Evolutionary conservation across 1,284 basidiomycete genomes (phyloP).

Genomic region (Heterobasidion occidentale): DNA sequence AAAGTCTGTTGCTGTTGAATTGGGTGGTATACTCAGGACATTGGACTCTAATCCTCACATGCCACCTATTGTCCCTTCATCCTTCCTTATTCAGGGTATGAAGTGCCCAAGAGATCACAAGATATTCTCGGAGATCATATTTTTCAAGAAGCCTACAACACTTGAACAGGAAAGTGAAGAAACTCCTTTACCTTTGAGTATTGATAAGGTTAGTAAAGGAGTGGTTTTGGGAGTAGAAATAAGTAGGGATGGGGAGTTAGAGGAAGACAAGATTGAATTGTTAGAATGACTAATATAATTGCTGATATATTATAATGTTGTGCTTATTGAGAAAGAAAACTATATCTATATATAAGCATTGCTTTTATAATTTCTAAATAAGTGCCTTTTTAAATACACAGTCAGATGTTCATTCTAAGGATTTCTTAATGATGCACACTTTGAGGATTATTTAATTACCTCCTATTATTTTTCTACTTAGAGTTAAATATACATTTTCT

Average conservation of each 20-base stretch:
- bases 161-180: neutral
- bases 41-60: neutral
- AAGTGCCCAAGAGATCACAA: neutral
- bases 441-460: too few relatives aligned
- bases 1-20: neutral
- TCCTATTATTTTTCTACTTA: too few relatives aligned
- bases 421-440: too few relatives aligned
- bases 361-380: too few relatives aligned
- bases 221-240: neutral
- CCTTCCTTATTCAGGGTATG: neutral
- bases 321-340: too few relatives aligned
- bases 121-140: neutral
- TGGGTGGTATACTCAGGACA: neutral
- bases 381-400: too few relatives aligned
- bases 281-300: too few relatives aligned
- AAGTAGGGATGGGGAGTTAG: conserved; percentile 46
- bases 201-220: neutral
- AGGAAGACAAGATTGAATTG: conserved; percentile 59
- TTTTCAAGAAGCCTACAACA: neutral
- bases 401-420: too few relatives aligned
- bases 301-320: too few relatives aligned
- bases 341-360: too few relatives aligned
- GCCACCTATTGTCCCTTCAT: neutral
- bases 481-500: too few relatives aligned
- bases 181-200: neutral